A percentile compares a stretch with the other conserved stretches of the same genome.
Conservation (phyloP, 2,329 filamentous ascomycete genomes). For the Botrytis elliptica region DNA sequence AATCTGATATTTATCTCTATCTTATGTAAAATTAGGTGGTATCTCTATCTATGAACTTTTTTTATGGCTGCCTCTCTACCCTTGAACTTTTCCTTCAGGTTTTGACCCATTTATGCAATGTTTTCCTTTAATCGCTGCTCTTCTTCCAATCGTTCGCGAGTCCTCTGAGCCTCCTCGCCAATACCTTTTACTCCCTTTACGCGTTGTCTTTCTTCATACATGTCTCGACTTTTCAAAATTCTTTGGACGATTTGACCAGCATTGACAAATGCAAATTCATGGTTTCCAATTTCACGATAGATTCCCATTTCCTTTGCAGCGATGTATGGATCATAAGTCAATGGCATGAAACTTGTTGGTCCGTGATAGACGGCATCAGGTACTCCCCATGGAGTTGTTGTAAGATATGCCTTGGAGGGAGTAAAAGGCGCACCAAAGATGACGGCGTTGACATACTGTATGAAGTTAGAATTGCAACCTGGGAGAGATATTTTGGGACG, state of each 20-base stretch:
- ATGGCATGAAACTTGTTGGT: conserved; percentile 72
- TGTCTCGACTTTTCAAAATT: conserved; percentile 80
- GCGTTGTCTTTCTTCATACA: conserved; percentile 89
- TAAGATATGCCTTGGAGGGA: conserved; percentile 76
- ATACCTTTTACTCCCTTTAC: conserved; percentile 85
- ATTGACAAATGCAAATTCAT: conserved; percentile 84
- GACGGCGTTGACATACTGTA: conserved; percentile 79
- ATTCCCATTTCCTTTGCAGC: conserved; percentile 80
- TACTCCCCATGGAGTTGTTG: conserved; percentile 67
- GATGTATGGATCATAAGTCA: conserved; percentile 76
- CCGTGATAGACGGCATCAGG: conserved; percentile 90
- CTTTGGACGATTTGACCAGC: conserved; percentile 87
- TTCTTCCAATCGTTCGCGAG: conserved; percentile 60
- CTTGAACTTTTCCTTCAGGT: not conserved
- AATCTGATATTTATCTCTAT: not conserved
- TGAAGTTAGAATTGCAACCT: conserved; percentile 14
- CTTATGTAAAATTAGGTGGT: conserved; percentile 14
- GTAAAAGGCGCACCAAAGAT: conserved; percentile 89
- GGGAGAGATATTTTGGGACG: not conserved
- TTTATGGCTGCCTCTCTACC: not conserved
- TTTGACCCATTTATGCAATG: conserved; percentile 4
- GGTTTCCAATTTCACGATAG: conserved; percentile 73
- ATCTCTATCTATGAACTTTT: not conserved
- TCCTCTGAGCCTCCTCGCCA: conserved; percentile 64
- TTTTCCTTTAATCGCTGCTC: conserved; percentile 34